Conservation (phyloP, 2,329 filamentous ascomycete genomes). For the Dothistroma septosporum region DNA sequence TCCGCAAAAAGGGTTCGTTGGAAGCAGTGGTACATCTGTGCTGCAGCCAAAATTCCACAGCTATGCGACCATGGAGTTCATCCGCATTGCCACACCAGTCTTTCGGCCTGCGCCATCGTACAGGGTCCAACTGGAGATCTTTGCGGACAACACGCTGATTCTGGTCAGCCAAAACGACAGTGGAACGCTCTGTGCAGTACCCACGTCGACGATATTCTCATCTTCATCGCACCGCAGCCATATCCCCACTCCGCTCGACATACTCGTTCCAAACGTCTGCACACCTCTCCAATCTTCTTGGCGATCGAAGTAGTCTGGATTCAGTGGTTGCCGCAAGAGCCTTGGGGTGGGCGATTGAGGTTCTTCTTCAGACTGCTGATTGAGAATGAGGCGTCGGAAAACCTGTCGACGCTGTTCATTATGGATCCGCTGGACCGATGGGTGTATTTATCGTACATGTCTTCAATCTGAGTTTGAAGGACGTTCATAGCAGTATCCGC, state of each 20-base stretch:
- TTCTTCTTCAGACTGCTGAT: background rate
- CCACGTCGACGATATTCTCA: background rate
- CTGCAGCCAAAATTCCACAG: background rate
- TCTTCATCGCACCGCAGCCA: background rate
- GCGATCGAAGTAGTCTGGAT: background rate
- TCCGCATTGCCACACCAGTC: background rate
- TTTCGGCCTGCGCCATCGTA: background rate
- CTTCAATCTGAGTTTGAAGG: background rate
- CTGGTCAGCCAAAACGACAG: background rate
- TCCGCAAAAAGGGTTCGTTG: background rate
- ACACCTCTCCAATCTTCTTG: background rate
- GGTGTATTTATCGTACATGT: background rate
- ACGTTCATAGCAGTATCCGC: background rate
- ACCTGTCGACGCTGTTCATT: background rate
- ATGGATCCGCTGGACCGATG: background rate
- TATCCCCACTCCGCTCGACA: background rate
- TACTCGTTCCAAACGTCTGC: background rate
- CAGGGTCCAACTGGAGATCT: background rate
- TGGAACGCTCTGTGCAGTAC: background rate
- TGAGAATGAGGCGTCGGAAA: background rate
- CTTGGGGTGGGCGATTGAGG: background rate
- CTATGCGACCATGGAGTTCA: background rate
- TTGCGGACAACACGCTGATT: background rate
- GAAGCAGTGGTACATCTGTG: background rate
- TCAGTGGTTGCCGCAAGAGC: background rate